phyloP scores from a whole-genome alignment of 176 grass and related monocot species.

The Dendrocalamus sinicus region DNA sequence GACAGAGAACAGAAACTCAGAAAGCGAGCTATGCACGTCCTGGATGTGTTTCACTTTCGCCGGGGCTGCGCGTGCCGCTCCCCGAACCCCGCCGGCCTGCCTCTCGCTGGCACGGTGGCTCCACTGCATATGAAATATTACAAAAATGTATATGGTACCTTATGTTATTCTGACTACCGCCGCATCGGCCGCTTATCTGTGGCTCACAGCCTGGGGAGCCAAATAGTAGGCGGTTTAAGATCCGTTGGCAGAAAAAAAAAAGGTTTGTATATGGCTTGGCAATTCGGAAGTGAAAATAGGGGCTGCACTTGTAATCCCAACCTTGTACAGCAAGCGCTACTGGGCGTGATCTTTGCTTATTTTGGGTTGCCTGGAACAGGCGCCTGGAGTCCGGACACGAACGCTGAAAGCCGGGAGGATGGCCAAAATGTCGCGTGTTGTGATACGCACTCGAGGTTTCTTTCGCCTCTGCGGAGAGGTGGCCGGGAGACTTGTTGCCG shows the following conservation, averaged over 20 bases:
- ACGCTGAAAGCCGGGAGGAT: background rate
- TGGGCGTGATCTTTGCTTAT: background rate
- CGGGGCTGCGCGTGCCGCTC: constrained; percentile 9
- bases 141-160: background rate
- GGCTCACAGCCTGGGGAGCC: too few species aligned
- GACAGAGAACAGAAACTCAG: constrained; percentile 25
- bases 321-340: too few species aligned
- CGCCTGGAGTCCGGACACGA: background rate
- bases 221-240: too few species aligned
- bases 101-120: background rate
- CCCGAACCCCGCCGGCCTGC: background rate
- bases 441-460: background rate
- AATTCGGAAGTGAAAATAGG: too few species aligned
- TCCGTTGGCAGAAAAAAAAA: too few species aligned
- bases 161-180: background rate
- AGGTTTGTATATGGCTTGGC: too few species aligned
- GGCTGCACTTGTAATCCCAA: too few species aligned
- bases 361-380: background rate
- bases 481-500: background rate
- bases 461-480: background rate
- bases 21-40: constrained; percentile 41
- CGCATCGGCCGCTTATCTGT: background rate
- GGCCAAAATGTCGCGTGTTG: background rate
- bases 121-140: background rate
- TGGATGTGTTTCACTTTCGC: constrained; percentile 25